phyloP scores from a whole-genome alignment of 768 basidiomycete species.

The Trametes cubensis region DNA sequence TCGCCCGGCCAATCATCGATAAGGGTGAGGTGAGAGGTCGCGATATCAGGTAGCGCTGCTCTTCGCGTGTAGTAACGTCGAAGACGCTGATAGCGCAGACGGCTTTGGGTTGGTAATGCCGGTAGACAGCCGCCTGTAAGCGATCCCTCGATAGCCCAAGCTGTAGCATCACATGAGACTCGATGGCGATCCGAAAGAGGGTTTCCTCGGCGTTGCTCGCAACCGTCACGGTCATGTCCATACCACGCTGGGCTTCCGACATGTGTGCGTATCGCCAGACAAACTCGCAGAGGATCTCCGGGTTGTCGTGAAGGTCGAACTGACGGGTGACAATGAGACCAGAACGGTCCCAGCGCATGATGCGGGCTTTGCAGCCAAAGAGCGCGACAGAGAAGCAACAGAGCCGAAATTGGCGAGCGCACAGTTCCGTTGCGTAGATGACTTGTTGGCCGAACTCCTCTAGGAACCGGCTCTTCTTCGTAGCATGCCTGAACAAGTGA shows the following conservation, averaged over 20 bases:
- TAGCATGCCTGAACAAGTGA: background rate
- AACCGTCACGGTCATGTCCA: conserved; percentile 17
- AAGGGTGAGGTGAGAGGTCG: conserved; percentile 6
- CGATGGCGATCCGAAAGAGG: conserved; percentile 3
- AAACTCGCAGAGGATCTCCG: conserved; percentile 34
- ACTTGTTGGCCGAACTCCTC: background rate
- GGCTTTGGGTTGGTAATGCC: conserved; percentile 11
- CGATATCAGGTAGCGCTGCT: conserved; percentile 6
- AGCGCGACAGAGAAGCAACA: conserved; percentile 36
- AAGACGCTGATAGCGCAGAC: background rate
- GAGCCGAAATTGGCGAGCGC: conserved; percentile 34
- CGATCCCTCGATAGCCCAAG: background rate
- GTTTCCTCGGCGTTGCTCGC: background rate
- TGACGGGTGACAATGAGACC: conserved; percentile 35
- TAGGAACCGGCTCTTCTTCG: background rate
- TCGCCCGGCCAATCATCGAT: background rate
- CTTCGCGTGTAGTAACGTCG: too few species aligned
- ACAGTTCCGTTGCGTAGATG: conserved; percentile 6
- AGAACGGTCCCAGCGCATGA: conserved; percentile 38
- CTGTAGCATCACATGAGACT: background rate
- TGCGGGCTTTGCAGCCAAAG: conserved; percentile 30
- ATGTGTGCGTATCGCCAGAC: conserved; percentile 35
- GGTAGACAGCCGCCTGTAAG: background rate
- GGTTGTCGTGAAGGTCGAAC: conserved; percentile 31
- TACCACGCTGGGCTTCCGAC: conserved; percentile 26